phyloP scores from a whole-genome alignment of 768 basidiomycete genomes.

The Boletus tomentosulus region DNA sequence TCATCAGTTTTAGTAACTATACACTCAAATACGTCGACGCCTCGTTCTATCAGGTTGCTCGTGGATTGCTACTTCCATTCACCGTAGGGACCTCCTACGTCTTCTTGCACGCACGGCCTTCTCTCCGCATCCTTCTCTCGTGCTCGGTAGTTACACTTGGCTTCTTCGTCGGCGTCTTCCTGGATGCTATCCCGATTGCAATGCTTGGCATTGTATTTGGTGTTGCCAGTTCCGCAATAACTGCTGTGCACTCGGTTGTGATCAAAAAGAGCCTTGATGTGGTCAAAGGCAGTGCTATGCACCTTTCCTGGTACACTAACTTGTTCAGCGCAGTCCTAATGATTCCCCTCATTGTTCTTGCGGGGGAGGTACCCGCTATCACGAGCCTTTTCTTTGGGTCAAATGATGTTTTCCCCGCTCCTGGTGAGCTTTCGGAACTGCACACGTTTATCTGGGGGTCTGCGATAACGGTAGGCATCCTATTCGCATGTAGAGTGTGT shows the following conservation, averaged over 20 bases:
- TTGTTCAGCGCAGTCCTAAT: constrained; percentile 70
- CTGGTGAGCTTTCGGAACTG: constrained; percentile 44
- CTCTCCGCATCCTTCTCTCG: constrained; percentile 65
- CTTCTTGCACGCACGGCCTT: constrained; percentile 73
- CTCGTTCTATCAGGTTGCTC: constrained; percentile 93
- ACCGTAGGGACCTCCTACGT: constrained; percentile 86
- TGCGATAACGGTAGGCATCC: constrained; percentile 59
- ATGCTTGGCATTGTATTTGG: constrained; percentile 74
- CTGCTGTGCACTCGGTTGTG: constrained; percentile 87
- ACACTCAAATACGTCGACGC: constrained; percentile 93
- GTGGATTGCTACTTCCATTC: constrained; percentile 90
- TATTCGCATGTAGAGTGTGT: not conserved
- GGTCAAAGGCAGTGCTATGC: constrained; percentile 79
- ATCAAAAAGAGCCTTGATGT: constrained; percentile 83
- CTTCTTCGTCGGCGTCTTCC: constrained; percentile 87
- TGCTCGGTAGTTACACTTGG: constrained; percentile 83
- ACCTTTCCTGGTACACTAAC: constrained; percentile 92
- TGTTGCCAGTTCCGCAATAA: constrained; percentile 79
- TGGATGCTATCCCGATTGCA: constrained; percentile 62
- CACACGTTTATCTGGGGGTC: constrained; percentile 77
- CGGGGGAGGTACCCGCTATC: constrained; percentile 70
- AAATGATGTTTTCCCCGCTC: constrained; percentile 33
- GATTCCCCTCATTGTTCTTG: constrained; percentile 66
- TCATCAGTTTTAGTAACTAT: constrained; percentile 78
- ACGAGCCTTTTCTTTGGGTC: constrained; percentile 53